phyloP scores from a whole-genome alignment of 352 stramenopile genomes.

The Saprolegnia diclina region DNA sequence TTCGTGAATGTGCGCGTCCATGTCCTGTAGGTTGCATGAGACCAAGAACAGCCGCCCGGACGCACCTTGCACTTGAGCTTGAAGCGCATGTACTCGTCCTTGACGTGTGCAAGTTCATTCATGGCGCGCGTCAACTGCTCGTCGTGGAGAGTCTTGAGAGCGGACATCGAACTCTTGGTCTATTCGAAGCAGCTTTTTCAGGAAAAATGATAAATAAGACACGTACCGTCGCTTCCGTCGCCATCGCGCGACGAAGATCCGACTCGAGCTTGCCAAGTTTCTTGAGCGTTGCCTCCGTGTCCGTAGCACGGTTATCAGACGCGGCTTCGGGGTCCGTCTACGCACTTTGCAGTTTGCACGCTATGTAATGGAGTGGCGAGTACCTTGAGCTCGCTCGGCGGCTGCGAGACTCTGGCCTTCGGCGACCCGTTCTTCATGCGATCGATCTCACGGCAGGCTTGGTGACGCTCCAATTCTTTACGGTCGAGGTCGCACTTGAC shows the following conservation, averaged over 20 bases:
- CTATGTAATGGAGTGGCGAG: too few species aligned
- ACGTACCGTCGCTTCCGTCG: conserved; percentile 50
- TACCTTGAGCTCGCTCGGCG: too few species aligned
- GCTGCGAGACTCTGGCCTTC: too few species aligned
- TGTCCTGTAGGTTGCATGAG: conserved; percentile 33
- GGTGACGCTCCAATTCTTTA: conserved; percentile 75
- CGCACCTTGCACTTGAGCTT: conserved; percentile 52
- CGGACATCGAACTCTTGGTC: conserved; percentile 11
- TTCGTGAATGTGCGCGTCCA: conserved; percentile 57
- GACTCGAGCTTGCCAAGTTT: conserved; percentile 30
- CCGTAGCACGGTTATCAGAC: conserved; percentile 22
- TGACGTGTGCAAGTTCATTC: conserved; percentile 49
- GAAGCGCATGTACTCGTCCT: conserved; percentile 51
- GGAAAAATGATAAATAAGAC: too few species aligned
- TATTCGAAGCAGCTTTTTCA: conserved; percentile 6
- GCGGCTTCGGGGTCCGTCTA: neutral
- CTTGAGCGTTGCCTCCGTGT: conserved; percentile 50
- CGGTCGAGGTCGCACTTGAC: conserved; percentile 60
- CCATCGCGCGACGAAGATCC: conserved; percentile 29
- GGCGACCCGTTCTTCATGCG: conserved; percentile 35
- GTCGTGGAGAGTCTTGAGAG: conserved; percentile 40
- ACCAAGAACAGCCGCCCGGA: neutral
- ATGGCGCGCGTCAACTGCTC: conserved; percentile 53
- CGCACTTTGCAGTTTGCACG: too few species aligned
- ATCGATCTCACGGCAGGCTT: conserved; percentile 68